Percentiles rank a stretch among this genome's conserved stretches.
phyloP scores from a whole-genome alignment of 345 rosid genomes.

The Gossypioides kirkii region DNA sequence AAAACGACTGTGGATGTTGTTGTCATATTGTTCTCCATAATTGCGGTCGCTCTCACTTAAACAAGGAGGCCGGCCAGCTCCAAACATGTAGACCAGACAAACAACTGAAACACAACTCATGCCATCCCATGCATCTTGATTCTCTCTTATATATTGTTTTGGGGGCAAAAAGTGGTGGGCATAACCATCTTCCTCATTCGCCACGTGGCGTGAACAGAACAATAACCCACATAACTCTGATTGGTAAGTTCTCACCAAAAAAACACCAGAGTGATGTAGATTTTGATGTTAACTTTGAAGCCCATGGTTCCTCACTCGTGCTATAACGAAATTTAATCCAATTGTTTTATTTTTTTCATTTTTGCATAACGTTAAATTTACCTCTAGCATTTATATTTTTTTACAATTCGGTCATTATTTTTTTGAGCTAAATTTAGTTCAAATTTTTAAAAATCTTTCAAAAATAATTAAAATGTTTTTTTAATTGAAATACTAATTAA shows the following conservation, averaged over 20 bases:
- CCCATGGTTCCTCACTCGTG: neutral
- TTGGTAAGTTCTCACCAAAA: neutral
- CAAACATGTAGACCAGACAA: slow-evolving; percentile 9
- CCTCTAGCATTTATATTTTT: too few species aligned
- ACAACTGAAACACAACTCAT: neutral
- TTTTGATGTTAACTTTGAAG: neutral
- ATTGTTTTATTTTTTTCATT: neutral
- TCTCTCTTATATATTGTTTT: neutral
- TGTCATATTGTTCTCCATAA: neutral
- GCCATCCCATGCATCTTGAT: neutral
- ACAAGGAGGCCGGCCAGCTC: slow-evolving; percentile 6
- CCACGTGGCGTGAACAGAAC: neutral
- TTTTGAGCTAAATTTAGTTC: too few species aligned
- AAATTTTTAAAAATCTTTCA: too few species aligned
- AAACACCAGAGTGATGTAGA: neutral
- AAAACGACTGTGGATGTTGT: neutral
- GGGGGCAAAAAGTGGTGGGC: neutral
- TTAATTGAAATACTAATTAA: too few species aligned
- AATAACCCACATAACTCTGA: neutral
- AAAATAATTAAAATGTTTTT: too few species aligned
- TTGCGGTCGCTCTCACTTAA: neutral
- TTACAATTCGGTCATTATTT: too few species aligned
- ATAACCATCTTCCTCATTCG: neutral
- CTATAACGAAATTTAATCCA: neutral
- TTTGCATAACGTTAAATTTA: neutral